A percentile compares a stretch with the other conserved stretches of the same genome.
phyloP scores from a whole-genome alignment of 768 basidiomycete genomes.

The Hypholoma fasciculare region DNA sequence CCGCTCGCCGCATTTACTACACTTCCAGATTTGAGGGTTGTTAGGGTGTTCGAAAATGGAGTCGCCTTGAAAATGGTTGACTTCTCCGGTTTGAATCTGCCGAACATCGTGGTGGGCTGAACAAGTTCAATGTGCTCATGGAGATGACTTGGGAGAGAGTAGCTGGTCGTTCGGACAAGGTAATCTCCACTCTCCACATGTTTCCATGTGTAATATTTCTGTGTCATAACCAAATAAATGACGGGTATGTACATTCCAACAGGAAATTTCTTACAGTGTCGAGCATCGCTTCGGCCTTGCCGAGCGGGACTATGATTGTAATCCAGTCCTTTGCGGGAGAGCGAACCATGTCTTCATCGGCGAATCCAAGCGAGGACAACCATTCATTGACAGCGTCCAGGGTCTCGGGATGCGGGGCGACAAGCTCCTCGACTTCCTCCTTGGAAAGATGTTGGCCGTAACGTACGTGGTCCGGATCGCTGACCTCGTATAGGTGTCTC shows the following conservation, averaged over 20 bases:
- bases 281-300: conserved; percentile 65
- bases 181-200: conserved; percentile 47
- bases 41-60: background rate
- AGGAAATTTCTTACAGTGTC: conserved; percentile 38
- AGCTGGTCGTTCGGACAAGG: conserved; percentile 62
- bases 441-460: conserved; percentile 61
- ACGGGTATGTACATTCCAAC: background rate
- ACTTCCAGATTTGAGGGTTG: conserved; percentile 13
- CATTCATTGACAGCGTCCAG: conserved; percentile 57
- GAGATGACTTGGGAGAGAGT: conserved; percentile 58
- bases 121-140: conserved; percentile 64
- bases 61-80: conserved; percentile 37
- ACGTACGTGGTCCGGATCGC: conserved; percentile 51
- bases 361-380: conserved; percentile 56
- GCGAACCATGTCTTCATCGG: conserved; percentile 41
- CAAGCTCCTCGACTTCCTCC: conserved; percentile 62
- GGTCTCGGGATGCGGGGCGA: conserved; percentile 58
- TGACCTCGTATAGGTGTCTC: conserved; percentile 53
- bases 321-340: conserved; percentile 72
- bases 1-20: conserved; percentile 27
- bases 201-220: conserved; percentile 59
- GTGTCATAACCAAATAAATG: background rate
- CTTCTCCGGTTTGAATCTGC: conserved; percentile 43
- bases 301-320: conserved; percentile 54
- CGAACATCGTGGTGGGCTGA: conserved; percentile 71